These are phyloP conservation scores for Aureobasidium melanogenum DNA, from an alignment of 2,329 filamentous ascomycete genomes.

Conservation along the genomic window DNA sequence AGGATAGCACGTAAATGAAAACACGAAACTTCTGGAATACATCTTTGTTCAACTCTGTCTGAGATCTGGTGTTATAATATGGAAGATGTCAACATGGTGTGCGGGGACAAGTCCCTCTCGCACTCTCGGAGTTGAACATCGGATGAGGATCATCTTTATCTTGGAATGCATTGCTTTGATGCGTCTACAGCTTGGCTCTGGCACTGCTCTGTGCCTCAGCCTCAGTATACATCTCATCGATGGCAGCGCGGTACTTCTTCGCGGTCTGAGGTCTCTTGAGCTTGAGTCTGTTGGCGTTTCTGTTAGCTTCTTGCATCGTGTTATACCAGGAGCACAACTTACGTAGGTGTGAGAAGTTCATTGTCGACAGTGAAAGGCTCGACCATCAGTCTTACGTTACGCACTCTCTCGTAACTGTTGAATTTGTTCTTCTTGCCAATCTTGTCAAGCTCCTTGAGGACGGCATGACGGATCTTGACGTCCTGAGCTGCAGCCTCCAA, in stretches of 20 bases:
- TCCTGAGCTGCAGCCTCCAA: constrained; percentile 60
- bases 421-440: constrained; percentile 80
- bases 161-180: not conserved
- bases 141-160: not conserved
- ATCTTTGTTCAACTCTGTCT: not conserved
- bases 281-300: constrained; percentile 46
- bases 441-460: constrained; percentile 68
- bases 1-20: not conserved
- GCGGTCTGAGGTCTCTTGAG: constrained; percentile 60
- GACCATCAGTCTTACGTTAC: constrained; percentile 62
- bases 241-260: constrained; percentile 49
- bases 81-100: not conserved
- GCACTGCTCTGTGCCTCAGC: constrained; percentile 35
- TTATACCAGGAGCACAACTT: constrained; percentile 35
- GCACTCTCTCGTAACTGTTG: constrained; percentile 80
- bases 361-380: constrained; percentile 95
- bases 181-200: constrained; percentile 34
- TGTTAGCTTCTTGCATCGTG: not conserved
- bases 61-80: not conserved
- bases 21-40: not conserved
- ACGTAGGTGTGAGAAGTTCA: constrained; percentile 80
- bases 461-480: constrained; percentile 61
- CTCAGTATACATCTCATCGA: constrained; percentile 55
- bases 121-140: not conserved
- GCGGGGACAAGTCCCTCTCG: not conserved